phyloP scores from a whole-genome alignment of 768 basidiomycete species.

The Pisolithus microcarpus region DNA sequence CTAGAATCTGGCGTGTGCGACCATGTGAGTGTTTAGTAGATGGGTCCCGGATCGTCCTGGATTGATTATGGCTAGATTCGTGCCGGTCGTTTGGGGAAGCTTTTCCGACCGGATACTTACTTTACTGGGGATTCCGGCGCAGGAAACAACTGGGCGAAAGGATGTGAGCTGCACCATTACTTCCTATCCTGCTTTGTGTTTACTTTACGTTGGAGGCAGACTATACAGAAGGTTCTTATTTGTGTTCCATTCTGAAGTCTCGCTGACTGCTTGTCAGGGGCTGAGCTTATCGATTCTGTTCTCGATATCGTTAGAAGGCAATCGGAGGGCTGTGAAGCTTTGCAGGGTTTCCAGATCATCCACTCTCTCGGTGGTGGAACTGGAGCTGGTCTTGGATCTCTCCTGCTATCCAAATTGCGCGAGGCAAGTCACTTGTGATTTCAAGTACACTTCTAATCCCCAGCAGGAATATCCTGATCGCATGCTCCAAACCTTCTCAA shows the following conservation, averaged over 20 bases:
- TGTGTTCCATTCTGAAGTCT: neutral
- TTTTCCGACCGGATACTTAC: conserved; percentile 88
- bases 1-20: conserved; percentile 84
- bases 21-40: conserved; percentile 39
- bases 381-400: conserved; percentile 77
- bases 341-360: conserved; percentile 87
- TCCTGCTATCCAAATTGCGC: conserved; percentile 74
- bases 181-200: conserved; percentile 8
- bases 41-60: neutral
- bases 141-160: conserved; percentile 96
- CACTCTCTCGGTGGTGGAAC: conserved; percentile 92
- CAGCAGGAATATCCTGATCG: conserved; percentile 50
- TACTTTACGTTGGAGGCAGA: conserved; percentile 34
- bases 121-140: conserved; percentile 57
- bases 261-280: conserved; percentile 43
- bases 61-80: conserved; percentile 41
- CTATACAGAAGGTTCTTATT: conserved; percentile 74
- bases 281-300: conserved; percentile 84
- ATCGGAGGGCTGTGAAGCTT: conserved; percentile 71
- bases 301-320: conserved; percentile 76
- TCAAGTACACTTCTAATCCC: conserved; percentile 1
- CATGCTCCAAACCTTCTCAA: conserved; percentile 47
- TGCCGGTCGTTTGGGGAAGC: conserved; percentile 57
- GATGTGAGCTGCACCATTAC: conserved; percentile 51
- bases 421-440: conserved; percentile 42